Evolutionary conservation across 106 monocot genomes (phyloP).

Genomic region (Allium sativum): DNA sequence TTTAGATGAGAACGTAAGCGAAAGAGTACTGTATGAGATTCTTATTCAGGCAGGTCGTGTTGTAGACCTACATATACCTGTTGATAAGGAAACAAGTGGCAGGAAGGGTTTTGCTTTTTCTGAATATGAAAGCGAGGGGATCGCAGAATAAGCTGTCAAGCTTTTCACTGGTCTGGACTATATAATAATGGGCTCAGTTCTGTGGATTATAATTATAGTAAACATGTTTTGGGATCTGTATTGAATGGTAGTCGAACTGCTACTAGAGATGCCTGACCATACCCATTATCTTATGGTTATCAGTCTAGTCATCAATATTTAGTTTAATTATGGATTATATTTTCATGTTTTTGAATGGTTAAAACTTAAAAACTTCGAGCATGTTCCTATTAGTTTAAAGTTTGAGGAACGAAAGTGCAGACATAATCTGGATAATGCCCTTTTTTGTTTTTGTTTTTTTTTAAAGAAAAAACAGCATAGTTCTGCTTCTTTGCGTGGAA

Average conservation of each 20-base stretch:
- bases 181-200: constrained; percentile 17
- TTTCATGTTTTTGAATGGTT: no score
- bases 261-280: constrained; percentile 9
- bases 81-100: constrained; percentile 67
- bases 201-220: constrained; percentile 33
- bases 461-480: no score
- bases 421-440: no score
- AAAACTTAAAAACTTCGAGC: no score
- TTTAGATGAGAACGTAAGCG: constrained; percentile 89
- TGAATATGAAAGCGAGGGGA: constrained; percentile 85
- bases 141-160: constrained; percentile 76
- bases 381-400: no score
- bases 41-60: constrained; percentile 83
- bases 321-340: no score
- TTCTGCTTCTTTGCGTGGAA: no score
- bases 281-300: constrained; percentile 12
- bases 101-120: constrained; percentile 84
- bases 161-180: constrained; percentile 63
- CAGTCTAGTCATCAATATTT: no score
- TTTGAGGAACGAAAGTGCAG: no score
- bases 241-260: constrained; percentile 10
- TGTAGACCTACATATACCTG: constrained; percentile 81
- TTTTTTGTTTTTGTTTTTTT: no score
- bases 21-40: constrained; percentile 87
- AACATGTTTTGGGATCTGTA: constrained; percentile 35